These are phyloP conservation scores for Medicago arabica DNA, from an alignment of 306 rosid species.

Conservation along the genomic window DNA sequence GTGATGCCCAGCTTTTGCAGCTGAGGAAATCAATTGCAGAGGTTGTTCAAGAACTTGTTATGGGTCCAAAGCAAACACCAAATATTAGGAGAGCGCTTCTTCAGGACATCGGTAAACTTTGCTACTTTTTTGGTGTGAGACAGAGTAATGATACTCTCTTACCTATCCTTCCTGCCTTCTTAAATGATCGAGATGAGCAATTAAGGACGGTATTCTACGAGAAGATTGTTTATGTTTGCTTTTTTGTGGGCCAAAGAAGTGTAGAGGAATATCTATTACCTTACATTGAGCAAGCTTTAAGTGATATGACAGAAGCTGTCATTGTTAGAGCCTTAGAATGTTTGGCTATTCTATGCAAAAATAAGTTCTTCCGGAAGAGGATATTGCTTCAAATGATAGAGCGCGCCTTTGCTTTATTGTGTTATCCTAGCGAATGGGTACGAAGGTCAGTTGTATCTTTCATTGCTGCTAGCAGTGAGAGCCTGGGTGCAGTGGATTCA, in stretches of 20 bases:
- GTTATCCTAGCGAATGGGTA: slow-evolving; percentile 94
- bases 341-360: slow-evolving; percentile 81
- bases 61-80: slow-evolving; percentile 99
- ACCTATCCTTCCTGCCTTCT: slow-evolving; percentile 96
- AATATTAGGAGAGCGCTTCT: slow-evolving; percentile 96
- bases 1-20: slow-evolving; percentile 74
- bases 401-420: slow-evolving; percentile 85
- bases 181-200: slow-evolving; percentile 93
- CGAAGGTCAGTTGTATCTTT: slow-evolving; percentile 87
- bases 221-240: slow-evolving; percentile 92
- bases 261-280: slow-evolving; percentile 99
- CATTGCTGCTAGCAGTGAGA: slow-evolving; percentile 90
- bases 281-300: slow-evolving; percentile 93
- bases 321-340: slow-evolving; percentile 91
- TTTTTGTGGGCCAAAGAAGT: slow-evolving; percentile 97
- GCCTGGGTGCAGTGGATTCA: slow-evolving; percentile 93
- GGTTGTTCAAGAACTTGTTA: slow-evolving; percentile 97
- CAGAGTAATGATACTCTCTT: slow-evolving; percentile 94
- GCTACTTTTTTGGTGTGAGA: slow-evolving; percentile 96
- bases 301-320: slow-evolving; percentile 81
- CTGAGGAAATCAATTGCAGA: slow-evolving; percentile 96
- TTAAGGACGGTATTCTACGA: slow-evolving; percentile 90
- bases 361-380: slow-evolving; percentile 82
- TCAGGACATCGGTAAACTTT: slow-evolving; percentile 86
- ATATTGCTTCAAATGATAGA: slow-evolving; percentile 92